A percentile compares a stretch with the other conserved stretches of the same genome.
Evolutionary conservation across 2,329 filamentous ascomycete species (phyloP).

Genomic region (Lasiodiplodia hormozganensis): DNA sequence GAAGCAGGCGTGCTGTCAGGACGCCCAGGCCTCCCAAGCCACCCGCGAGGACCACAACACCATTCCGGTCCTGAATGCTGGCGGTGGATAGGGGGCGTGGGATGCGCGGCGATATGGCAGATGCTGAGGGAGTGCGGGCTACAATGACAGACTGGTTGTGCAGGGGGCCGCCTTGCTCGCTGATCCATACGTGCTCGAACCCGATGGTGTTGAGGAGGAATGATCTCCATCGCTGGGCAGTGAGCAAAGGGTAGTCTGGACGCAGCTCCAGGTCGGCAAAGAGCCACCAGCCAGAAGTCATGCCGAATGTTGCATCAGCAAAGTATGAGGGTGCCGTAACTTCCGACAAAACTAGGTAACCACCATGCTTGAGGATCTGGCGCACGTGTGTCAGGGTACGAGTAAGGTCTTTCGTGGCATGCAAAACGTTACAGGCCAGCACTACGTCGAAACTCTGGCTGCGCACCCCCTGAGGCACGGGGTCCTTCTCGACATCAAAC

Average conservation of each 20-base stretch:
- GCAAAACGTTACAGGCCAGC: constrained; percentile 28
- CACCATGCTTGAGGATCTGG: constrained; percentile 46
- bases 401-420: constrained; percentile 27
- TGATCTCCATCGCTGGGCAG: neutral
- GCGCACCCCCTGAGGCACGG: constrained; percentile 18
- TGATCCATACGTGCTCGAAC: neutral
- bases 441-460: constrained; percentile 15
- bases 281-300: neutral
- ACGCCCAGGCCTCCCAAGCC: neutral
- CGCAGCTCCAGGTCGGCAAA: neutral
- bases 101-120: neutral
- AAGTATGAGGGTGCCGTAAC: neutral
- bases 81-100: too few relatives aligned
- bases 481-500: constrained; percentile 24
- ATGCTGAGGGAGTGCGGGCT: neutral
- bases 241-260: neutral
- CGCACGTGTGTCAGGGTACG: constrained; percentile 31
- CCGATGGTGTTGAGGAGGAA: neutral
- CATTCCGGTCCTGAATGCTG: too few relatives aligned
- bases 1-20: neutral
- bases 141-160: neutral
- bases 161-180: neutral
- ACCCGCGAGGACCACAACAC: too few relatives aligned
- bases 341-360: constrained; percentile 47
- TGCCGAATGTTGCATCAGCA: neutral